These are phyloP conservation scores for Solanum corneliomulleri DNA, from an alignment of 257 asterid genomes.

Conservation along the genomic window DNA sequence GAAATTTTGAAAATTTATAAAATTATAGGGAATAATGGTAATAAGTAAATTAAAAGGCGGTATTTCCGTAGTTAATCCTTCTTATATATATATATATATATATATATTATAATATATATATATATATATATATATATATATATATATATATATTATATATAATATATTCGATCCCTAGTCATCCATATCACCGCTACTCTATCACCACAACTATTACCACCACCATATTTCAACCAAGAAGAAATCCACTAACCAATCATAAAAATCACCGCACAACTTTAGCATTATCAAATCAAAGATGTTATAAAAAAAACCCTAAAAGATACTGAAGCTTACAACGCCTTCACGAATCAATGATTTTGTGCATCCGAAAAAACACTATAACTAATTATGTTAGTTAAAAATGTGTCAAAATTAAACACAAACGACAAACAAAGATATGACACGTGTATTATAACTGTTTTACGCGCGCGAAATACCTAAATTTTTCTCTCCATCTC, in stretches of 20 bases:
- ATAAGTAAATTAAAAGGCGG: no score
- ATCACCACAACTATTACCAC: neutral
- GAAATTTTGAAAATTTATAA: no score
- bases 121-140: no score
- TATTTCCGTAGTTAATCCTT: no score
- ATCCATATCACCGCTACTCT: accelerated
- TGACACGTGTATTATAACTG: accelerated
- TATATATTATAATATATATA: no score
- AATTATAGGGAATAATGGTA: no score
- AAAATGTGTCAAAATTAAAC: neutral
- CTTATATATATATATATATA: neutral
- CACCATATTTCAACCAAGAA: neutral
- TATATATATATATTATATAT: no score
- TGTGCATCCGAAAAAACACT: neutral
- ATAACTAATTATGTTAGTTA: neutral
- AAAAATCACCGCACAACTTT: accelerated
- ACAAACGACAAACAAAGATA: neutral
- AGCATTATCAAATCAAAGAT: neutral
- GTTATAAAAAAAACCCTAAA: neutral
- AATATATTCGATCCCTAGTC: no score
- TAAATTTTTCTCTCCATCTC: neutral
- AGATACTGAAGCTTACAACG: accelerated
- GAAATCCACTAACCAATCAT: neutral
- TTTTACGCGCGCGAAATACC: neutral
- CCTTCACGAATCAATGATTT: neutral